These are phyloP conservation scores for Saccharomyces pastorianus DNA, from an alignment of 1,139 yeast species.

Conservation along the genomic window DNA sequence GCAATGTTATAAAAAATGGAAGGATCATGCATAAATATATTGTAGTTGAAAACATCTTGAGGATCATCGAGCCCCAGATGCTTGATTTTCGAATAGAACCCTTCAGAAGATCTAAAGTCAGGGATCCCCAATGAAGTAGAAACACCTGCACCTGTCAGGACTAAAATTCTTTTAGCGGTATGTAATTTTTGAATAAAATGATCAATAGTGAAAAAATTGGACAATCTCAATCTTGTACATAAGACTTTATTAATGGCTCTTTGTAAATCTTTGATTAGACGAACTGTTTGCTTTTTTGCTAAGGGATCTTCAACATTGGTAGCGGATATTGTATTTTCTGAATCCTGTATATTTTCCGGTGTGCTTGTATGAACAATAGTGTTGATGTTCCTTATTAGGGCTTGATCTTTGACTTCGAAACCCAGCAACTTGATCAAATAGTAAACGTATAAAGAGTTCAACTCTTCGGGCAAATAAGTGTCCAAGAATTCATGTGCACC, in stretches of 20 bases:
- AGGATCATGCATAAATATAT: constrained; percentile 68
- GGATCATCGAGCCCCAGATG: constrained; percentile 77
- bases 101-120: constrained; percentile 85
- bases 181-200: constrained; percentile 48
- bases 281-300: constrained; percentile 38
- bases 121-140: constrained; percentile 91
- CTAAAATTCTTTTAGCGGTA: constrained; percentile 55
- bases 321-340: constrained; percentile 10
- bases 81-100: constrained; percentile 67
- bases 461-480: constrained; percentile 51
- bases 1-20: constrained; percentile 79
- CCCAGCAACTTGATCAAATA: constrained; percentile 46
- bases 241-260: constrained; percentile 54
- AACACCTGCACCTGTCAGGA: constrained; percentile 92
- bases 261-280: constrained; percentile 44
- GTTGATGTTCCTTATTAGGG: constrained; percentile 34
- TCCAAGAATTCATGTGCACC: constrained; percentile 57
- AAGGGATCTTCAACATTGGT: constrained; percentile 31
- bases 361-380: constrained; percentile 25
- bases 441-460: constrained; percentile 46
- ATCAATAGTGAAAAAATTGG: constrained; percentile 47
- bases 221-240: constrained; percentile 45
- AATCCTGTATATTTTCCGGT: constrained; percentile 3
- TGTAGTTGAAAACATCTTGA: constrained; percentile 84
- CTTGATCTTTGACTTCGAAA: constrained; percentile 39